Base-by-base conservation (phyloP, 192 early-diverging fungal genomes). In the Coemansia sp. region DNA sequence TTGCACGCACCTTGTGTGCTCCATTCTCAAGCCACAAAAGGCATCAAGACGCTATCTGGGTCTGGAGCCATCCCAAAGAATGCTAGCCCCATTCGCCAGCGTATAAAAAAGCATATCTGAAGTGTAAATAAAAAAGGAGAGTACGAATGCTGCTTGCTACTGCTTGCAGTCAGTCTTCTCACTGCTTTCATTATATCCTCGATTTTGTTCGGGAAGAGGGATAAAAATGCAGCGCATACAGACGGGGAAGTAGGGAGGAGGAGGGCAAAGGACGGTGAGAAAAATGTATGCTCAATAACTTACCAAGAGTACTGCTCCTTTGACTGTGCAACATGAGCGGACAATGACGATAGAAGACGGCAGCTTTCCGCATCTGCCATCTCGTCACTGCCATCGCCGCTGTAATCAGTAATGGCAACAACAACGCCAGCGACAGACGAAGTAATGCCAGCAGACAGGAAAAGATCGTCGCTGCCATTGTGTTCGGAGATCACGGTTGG, bases 251-350 rank as follows among this genome's bases (percentile, higher is more conserved):
- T 45, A 45, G 51, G 51, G 19, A 54, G 51, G 7, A 22, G 9
- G 19, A 22, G 32, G 1, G 32, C 40, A 39, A 16, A 38, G 48
- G 42, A 42, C 43, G 40, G 20, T 32, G 48, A 59, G 49, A 19
- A 37, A 1, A 56, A 5, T 59, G 39, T 12, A 1, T 20, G 20
- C 20, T 25, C 32, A 32, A 32, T 32, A 39, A 76, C 80, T 83
- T 83, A 83, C 80, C 80, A 72, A 62, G 60, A 45, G 41, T 67
- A 83, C 67, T 76, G 66, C 41, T 75, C 66, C 59, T 83, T 83
- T 65, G 80, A 70, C 63, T 74, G 75, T 13, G 71, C 80, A 45
- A 83, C 80, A 49, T 83, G 80, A n/a, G 66, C 75, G 7, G 80
- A 77, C 38, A 83, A 63, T 44, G 75, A 40, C 72, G 68, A 62